Evolutionary conservation across 257 asterid genomes (phyloP).

Genomic region (Striga asiatica): DNA sequence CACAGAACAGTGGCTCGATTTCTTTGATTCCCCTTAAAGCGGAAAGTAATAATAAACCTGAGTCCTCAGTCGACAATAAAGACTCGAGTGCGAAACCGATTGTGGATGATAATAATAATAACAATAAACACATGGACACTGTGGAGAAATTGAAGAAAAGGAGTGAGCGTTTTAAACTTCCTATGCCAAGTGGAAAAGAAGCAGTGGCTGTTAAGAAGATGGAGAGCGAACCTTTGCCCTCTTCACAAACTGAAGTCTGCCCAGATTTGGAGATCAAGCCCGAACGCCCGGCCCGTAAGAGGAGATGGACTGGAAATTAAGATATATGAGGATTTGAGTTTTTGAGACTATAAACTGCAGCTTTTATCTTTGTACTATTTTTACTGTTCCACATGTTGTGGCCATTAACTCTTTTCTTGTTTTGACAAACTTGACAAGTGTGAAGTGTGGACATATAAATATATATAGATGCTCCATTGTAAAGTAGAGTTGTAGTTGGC

Average conservation of each 20-base stretch:
- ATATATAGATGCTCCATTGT: no score
- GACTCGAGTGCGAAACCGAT: neutral
- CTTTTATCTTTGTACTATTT: no score
- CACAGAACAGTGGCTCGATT: neutral
- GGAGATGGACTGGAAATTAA: conserved; percentile 5
- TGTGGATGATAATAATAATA: neutral
- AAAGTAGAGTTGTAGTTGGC: no score
- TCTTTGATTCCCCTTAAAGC: neutral
- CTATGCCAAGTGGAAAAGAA: neutral
- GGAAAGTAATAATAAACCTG: neutral
- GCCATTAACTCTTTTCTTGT: no score
- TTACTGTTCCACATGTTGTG: no score
- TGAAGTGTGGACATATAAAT: no score
- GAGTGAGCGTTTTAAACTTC: neutral
- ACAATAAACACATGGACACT: neutral
- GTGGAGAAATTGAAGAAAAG: neutral
- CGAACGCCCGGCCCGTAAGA: neutral
- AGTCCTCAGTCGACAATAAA: neutral
- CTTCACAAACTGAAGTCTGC: neutral
- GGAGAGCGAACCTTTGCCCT: neutral
- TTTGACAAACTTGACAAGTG: no score
- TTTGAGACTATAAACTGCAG: no score
- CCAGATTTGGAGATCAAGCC: neutral
- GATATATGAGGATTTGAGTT: no score
- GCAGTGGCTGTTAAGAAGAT: neutral